phyloP scores from a whole-genome alignment of 805 yeast genomes.

The Yamadazyma phyllophila region DNA sequence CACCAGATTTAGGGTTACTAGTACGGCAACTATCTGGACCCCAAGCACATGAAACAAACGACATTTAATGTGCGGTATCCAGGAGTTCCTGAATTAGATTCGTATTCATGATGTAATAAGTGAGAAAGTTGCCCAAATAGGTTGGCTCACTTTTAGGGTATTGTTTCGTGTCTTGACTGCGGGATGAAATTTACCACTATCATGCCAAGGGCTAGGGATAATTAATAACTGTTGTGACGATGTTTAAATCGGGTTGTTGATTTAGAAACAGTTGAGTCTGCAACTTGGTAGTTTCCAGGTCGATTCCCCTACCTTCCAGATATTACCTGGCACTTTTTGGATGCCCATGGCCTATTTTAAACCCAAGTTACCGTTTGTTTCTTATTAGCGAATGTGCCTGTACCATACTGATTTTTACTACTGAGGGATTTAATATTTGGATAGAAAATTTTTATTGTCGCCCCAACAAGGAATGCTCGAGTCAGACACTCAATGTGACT shows the following conservation, averaged over 20 bases:
- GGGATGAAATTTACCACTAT: slow-evolving; percentile 1
- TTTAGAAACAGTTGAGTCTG: neutral
- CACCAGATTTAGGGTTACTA: neutral
- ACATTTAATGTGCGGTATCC: neutral
- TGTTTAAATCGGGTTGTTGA: neutral
- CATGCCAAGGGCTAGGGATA: neutral
- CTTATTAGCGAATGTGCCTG: neutral
- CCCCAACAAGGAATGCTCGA: slow-evolving; percentile 2
- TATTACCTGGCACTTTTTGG: neutral
- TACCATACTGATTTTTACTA: slow-evolving; percentile 5
- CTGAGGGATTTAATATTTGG: slow-evolving; percentile 8
- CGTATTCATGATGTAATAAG: slow-evolving; percentile 4
- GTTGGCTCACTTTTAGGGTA: neutral
- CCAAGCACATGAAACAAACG: neutral
- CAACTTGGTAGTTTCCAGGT: neutral
- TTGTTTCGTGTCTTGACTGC: neutral
- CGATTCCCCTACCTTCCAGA: neutral
- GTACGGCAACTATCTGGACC: neutral
- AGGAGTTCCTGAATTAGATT: neutral
- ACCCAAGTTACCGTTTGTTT: neutral
- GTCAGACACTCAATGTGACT: slow-evolving; percentile 7
- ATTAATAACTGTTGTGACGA: neutral
- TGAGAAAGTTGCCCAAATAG: neutral
- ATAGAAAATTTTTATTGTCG: neutral
- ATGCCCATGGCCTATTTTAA: neutral